Base-by-base conservation (phyloP, 2,329 filamentous ascomycete genomes). In the Tolypocladium paradoxum region DNA sequence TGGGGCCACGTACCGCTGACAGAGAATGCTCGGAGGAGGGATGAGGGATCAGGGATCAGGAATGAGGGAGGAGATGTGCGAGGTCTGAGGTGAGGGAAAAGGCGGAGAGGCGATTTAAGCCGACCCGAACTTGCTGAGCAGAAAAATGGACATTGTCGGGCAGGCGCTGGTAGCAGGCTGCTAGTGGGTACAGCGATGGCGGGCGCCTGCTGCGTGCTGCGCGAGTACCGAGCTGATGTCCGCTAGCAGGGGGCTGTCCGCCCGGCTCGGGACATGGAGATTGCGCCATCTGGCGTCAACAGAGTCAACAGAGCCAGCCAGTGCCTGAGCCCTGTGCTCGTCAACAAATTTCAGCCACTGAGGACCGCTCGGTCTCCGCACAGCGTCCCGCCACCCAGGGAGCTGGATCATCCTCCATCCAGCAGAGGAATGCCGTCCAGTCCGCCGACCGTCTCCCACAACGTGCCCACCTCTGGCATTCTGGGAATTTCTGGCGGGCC, bases 71-170 rank as follows among this genome's bases (percentile, higher is more conserved):
- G 35, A 54, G n/a, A 48, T 35, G 45, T 24, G 50, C 34, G 31
- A 36, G 27, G 40, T 52, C 38, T 43, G 40, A 46, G 40, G 33
- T 37, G 40, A 56, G 51, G 49, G 49, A 56, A 51, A 34, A 53
- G 51, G 50, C 52, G 53, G 51, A 55, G 49, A 51, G 49, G 54
- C 49, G 40, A 52, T 52, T 55, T 56, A 55, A 52, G 46, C 52
- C 53, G 54, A 52, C 34, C 37, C 49, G 53, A 22, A 46, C 31
- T 49, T 20, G 29, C 29, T 9, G 16, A 20, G 6, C 22, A 40
- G 36, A 46, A 38, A 37, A 54, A 48, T 47, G 40, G 27, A 5
- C 31, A 18, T 33, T 22, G 16, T 36, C 40, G 27, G 43, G 24
- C n/a, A 11, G 27, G 2, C 16, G 8, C 43, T 45, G 27, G 2